phyloP scores from a whole-genome alignment of 2,329 filamentous ascomycete species.

The Lasiodiplodia citricola region DNA sequence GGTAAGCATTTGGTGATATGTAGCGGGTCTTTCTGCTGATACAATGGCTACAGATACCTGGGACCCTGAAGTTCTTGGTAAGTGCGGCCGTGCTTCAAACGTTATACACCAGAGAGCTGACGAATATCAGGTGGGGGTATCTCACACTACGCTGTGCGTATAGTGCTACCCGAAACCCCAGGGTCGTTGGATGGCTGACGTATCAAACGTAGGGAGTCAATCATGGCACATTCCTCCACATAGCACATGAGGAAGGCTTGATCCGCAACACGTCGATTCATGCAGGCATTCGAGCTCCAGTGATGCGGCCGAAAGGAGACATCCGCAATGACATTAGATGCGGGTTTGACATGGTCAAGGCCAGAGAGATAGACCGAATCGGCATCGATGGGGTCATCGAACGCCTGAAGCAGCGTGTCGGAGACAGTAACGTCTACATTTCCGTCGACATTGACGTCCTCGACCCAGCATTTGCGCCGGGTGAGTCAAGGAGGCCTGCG shows the following conservation, averaged over 20 bases:
- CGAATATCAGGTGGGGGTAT: constrained; percentile 56
- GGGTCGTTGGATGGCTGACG: background rate
- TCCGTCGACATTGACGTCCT: constrained; percentile 63
- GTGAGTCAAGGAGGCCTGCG: constrained; percentile 38
- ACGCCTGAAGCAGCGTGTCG: constrained; percentile 56
- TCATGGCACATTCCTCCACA: constrained; percentile 67
- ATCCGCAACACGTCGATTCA: constrained; percentile 65
- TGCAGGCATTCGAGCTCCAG: constrained; percentile 64
- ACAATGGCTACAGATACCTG: constrained; percentile 54
- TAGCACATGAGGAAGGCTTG: constrained; percentile 66
- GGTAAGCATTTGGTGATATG: constrained; percentile 33
- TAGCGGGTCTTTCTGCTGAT: background rate
- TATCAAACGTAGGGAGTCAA: constrained; percentile 56
- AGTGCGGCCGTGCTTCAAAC: constrained; percentile 23
- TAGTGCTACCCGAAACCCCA: background rate
- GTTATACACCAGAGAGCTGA: constrained; percentile 24
- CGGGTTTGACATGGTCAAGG: constrained; percentile 63
- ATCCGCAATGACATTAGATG: constrained; percentile 63
- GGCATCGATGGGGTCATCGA: constrained; percentile 56
- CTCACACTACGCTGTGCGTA: constrained; percentile 63
- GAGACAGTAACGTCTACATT: constrained; percentile 60
- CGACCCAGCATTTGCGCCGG: constrained; percentile 61
- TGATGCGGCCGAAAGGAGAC: constrained; percentile 57
- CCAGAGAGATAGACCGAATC: constrained; percentile 59
- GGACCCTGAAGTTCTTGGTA: constrained; percentile 60